Evolutionary conservation across 139 green algal species (phyloP), one percentile per base, ranked within the genome.

Genomic region (Chlamydomonas schloesseri): DNA sequence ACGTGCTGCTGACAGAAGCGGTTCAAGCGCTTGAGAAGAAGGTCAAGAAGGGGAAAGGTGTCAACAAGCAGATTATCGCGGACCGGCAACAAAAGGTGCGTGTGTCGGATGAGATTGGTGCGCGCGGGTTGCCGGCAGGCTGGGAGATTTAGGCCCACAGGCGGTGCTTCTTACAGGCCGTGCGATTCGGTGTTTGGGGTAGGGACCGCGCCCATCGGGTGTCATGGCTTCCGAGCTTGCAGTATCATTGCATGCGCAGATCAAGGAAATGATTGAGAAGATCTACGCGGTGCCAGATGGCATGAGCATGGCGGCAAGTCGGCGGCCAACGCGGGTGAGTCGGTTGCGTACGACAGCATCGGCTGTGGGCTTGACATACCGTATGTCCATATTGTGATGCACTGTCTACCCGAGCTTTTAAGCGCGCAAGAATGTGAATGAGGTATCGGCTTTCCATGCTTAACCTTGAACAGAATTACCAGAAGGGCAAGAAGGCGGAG

Each of bases 271-370:
- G 13, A 91, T 88, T 28, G 88, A 94, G 23, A 80, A 83, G 42
- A 93, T 96, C 13, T 92, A 94, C 65, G 88, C 87, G 14, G 86
- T 96, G 0, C 90, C 92, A 18, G 93, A 96, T 62, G 93, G 93
- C 81, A 92, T 93, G 84, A 84, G 86, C 62, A 83, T 86, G 77
- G 73, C 75, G 11, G 60, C 64, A 26, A 91, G 90, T 82, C 82
- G 88, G 33, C 79, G 89, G 17, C 84, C 86, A 37, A 71, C 29
- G 11, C 82, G 80, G 46, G 70, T 83, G 18, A 46, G 67, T 60
- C 8, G 42, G 5, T 76, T 62, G 55, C 18, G 53, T 58, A 58
- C 53, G n/a, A n/a, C n/a, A n/a, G n/a, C n/a, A n/a, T n/a, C n/a
- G n/a, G n/a, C n/a, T n/a, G n/a, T n/a, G n/a, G n/a, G n/a, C n/a